Evolutionary conservation across 2,329 filamentous ascomycete species (phyloP).

Genomic region (Ophiostoma piceae): DNA sequence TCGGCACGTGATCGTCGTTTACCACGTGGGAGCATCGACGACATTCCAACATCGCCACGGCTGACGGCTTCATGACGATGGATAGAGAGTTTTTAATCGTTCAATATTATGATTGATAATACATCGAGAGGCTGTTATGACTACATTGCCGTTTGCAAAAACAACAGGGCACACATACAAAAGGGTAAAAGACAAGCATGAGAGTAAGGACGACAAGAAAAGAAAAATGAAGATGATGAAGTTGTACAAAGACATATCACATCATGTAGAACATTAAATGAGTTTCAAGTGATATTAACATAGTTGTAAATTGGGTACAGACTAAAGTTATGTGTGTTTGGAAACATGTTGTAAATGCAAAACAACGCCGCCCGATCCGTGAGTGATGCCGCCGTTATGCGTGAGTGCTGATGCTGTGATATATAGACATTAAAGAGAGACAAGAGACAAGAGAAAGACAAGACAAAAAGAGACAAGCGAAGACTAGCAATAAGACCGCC

Average conservation of each 20-base stretch:
- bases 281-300: neutral
- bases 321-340: neutral
- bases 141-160: too few species aligned
- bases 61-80: neutral
- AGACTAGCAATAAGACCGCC: conserved; percentile 3
- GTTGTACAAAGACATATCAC: neutral
- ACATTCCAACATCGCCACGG: neutral
- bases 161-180: too few species aligned
- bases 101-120: neutral
- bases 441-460: neutral
- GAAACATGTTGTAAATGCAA: neutral
- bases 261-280: too few species aligned
- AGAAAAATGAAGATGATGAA: too few species aligned
- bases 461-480: neutral
- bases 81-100: neutral
- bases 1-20: neutral
- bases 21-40: neutral
- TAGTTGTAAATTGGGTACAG: neutral
- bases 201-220: too few species aligned
- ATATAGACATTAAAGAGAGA: conserved; percentile 7
- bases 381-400: conserved; percentile 10
- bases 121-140: too few species aligned
- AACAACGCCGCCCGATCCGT: conserved; percentile 7
- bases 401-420: neutral
- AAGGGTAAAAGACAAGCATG: too few species aligned